Evolutionary conservation across 2,329 filamentous ascomycete genomes (phyloP).

Genomic region (Alternaria atra): DNA sequence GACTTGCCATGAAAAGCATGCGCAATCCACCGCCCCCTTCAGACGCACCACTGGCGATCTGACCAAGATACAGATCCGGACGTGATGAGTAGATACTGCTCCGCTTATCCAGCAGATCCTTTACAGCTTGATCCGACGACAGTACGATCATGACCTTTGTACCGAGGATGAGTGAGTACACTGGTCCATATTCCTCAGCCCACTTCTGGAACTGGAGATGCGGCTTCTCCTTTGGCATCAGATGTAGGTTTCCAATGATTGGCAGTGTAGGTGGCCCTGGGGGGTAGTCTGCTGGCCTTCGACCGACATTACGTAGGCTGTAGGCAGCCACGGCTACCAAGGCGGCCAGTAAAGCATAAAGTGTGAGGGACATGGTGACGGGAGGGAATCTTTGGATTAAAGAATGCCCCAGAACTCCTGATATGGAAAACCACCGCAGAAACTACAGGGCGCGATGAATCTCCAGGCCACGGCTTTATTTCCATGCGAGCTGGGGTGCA

Average conservation of each 20-base stretch:
- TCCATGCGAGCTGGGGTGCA: too few species aligned
- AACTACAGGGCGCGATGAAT: background rate
- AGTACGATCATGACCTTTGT: constrained; percentile 60
- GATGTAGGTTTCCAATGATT: constrained; percentile 62
- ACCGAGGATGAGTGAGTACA: constrained; percentile 63
- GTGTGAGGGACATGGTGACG: constrained; percentile 7
- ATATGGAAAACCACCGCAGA: too few species aligned
- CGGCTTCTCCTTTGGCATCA: constrained; percentile 54
- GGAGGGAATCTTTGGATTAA: background rate
- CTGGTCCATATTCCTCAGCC: constrained; percentile 61
- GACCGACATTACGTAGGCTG: constrained; percentile 24
- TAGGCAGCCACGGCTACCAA: constrained; percentile 9
- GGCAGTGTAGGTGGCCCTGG: constrained; percentile 63
- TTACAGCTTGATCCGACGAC: constrained; percentile 56
- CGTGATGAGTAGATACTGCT: constrained; percentile 62
- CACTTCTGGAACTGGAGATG: constrained; percentile 63
- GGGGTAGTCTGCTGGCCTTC: constrained; percentile 52
- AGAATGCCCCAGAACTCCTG: background rate
- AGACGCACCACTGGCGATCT: constrained; percentile 15
- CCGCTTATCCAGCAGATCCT: constrained; percentile 62
- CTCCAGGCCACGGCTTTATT: background rate
- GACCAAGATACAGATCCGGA: constrained; percentile 39
- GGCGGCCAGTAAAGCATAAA: background rate
- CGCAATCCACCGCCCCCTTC: constrained; percentile 16
- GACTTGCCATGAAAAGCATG: constrained; percentile 24